Base-by-base conservation (phyloP, 169 alveolate genomes). In the Eimeria maxima region DNA sequence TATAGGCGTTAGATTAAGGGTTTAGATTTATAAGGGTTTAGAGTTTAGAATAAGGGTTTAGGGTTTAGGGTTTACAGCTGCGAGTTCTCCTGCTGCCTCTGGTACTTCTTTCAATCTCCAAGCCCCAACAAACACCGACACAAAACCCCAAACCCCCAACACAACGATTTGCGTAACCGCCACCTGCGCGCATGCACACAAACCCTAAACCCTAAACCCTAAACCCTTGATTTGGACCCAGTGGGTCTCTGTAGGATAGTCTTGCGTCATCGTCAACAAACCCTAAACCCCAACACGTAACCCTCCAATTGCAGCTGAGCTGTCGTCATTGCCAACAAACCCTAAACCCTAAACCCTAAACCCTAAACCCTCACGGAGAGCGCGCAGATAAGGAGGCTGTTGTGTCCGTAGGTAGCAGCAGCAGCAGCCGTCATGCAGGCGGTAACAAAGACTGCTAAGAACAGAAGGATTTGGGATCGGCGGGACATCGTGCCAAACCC, bases 121-220 rank as follows among this genome's bases (percentile, higher is more conserved):
- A 13, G 24, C 83, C 24, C 83, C 83, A 7, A 6, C 8, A 74
- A 29, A 33, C 29, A 74, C 24, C 13, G 53, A 33, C 47, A 27
- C 6, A 5, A 71, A 27, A 38, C 83, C 83, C 42, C 45, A 38
- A 44, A 33, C 63, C 55, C 55, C 89, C 18, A 78, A 22, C 0
- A 44, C 89, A 13, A 2, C 65, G 11, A 78, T 27, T 44, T 44
- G 67, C 7, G 14, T 4, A 47, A 47, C 71, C 18, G 44, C 90
- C 11, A 80, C 90, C 60, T 45, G 47, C 29, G 11, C 90, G 44
- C 33, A 33, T 14, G 24, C 90, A 8, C 7, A 0, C 81, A 74
- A 74, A 42, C 55, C 86, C 55, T 74, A 33, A 44, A 74, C 86
- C 86, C 86, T 65, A 65, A 65, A 65, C 74, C 74, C 74, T 65